These are phyloP conservation scores for Stipa capillata DNA, from an alignment of 176 grass and related monocot species.

Conservation along the genomic window DNA sequence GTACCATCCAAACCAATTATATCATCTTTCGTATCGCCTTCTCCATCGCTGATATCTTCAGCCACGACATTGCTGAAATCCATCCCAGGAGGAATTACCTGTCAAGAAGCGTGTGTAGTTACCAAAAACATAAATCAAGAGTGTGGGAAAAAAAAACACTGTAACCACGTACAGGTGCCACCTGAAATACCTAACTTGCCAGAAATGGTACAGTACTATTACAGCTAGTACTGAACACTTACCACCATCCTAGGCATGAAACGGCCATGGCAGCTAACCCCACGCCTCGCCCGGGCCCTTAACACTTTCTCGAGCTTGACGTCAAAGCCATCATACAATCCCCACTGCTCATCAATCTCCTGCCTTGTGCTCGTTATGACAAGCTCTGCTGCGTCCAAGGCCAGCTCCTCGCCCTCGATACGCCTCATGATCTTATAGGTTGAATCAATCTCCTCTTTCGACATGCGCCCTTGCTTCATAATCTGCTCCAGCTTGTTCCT, in stretches of 20 bases:
- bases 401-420: slow-evolving; percentile 87
- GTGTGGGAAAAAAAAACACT: no score
- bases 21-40: slow-evolving; percentile 73
- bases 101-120: not conserved
- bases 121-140: not conserved
- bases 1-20: slow-evolving; percentile 34
- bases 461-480: slow-evolving; percentile 78
- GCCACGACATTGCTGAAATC: slow-evolving; percentile 88
- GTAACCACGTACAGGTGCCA: not conserved
- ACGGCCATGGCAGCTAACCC: slow-evolving; percentile 62
- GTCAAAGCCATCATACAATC: slow-evolving; percentile 88
- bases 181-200: not conserved
- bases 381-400: slow-evolving; percentile 76
- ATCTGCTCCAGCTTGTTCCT: slow-evolving; percentile 97
- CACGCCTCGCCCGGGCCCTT: slow-evolving; percentile 45
- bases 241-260: slow-evolving; percentile 97
- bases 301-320: slow-evolving; percentile 83
- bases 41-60: slow-evolving; percentile 65
- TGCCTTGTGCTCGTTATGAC: slow-evolving; percentile 97
- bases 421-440: slow-evolving; percentile 98
- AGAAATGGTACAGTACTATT: not conserved
- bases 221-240: slow-evolving; percentile 11
- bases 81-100: slow-evolving; percentile 99
- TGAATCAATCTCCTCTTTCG: slow-evolving; percentile 71
- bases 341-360: slow-evolving; percentile 99